Base-by-base conservation (phyloP, 768 basidiomycete species). In the Austroboletus festivus region DNA sequence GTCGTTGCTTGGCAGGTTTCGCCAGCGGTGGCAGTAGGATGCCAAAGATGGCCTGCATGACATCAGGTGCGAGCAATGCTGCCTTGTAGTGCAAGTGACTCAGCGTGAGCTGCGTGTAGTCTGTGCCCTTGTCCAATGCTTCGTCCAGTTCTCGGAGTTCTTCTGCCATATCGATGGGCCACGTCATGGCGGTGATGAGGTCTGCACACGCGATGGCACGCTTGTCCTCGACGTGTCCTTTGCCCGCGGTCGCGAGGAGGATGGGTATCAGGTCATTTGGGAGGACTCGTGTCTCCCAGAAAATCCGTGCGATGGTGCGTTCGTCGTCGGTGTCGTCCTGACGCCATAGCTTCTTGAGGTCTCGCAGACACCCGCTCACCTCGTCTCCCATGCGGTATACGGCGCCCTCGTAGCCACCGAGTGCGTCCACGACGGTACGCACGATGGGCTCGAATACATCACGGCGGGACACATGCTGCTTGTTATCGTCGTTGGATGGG, bases 291-390 rank as follows among this genome's bases (percentile, higher is more conserved):
- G 86, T 82, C 54, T 89, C 84, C 80, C 85, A 90, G 64, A 97
- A 88, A 49, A 97, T 87, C 37, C 93, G 83, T 4, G 95, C 93
- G 1, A 97, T 88, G 1, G 93, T 97, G 16, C 96, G 82, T 63
- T 94, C 93, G 64, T 98, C 95, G 68, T 99, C 96, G 0, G 85
- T 86, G 60, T 98, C 96, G 67, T 99, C 96, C 67, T 91, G 88
- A 44, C 94, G 72, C 96, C 95, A 98, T 42, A 95, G 78, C 57
- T 85, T 89, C 72, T 98, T 98, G 51, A 99, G 75, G 65, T 98
- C 96, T 58, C 90, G 89, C 57, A 99, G 67, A 68, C 93, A 95
- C 2, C 87, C 87, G 50, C 73, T 72, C n/a, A 77, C 82, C 52
- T 89, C 82, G 71, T 93, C 90, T 37, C 90, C 90, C 60, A 91